Evolutionary conservation across 139 green algal genomes (phyloP), one percentile per base, ranked within the genome.

Genomic region (Nannochloris sp.): DNA sequence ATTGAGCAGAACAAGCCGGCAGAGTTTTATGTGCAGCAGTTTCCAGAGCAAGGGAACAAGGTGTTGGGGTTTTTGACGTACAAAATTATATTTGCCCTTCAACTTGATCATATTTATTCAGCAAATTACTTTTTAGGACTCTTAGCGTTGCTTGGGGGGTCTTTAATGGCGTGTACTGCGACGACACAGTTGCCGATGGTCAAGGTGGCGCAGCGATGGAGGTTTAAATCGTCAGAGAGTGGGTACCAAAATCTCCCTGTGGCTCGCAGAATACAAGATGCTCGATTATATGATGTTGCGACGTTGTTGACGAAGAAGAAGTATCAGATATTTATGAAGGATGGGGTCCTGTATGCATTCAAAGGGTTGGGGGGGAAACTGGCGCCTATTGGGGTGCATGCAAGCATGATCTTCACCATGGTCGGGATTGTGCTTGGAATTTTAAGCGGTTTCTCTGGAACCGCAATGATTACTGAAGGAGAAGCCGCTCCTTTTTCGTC

Each of bases 371-470:
- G 83, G 17, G 94, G 94, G 26, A 80, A 87, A 36, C 55, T 97
- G 12, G 94, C 86, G 0, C 93, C 93, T 23, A 97, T 99, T 46
- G 93, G 89, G 4, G 93, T 99, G 46, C 93, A 99, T 71, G 80
- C 79, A 9, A 83, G 79, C 56, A 80, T 99, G 76, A 74, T 99
- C 33, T 63, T 94, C 40, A 82, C 84, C 51, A 84, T 99, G 56
- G 72, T 64, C 20, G 93, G 93, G 16, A 82, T 87, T 5, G 70
- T 96, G 29, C 69, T 68, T 26, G 93, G 93, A 10, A 82, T 84
- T 6, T 68, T 97, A 37, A 84, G 83, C 12, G 87, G 87, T 3
- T 86, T 77, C 44, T 87, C 84, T 61, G 91, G 90, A 56, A 79
- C 43, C 13, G 76, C 79, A n/a, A 91, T 96, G 84, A 76, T 86